Conservation (phyloP, 148 eudicot species). For the Agrostemma githago region DNA sequence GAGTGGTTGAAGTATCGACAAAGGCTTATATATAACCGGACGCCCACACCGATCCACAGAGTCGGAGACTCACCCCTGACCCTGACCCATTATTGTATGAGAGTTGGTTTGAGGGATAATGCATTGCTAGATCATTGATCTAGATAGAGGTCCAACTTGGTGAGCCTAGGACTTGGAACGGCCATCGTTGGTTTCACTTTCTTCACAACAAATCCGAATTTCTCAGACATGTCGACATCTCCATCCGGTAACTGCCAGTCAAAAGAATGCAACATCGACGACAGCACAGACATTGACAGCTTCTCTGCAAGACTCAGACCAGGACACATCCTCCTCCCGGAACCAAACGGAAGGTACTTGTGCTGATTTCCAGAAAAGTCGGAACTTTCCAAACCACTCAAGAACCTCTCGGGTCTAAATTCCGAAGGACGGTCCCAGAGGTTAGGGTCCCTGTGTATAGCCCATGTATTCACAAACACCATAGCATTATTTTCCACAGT, state of each 20-base stretch:
- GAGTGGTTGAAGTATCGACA: no score
- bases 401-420: slow-evolving; percentile 36
- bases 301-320: slow-evolving; percentile 37
- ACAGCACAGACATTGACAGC: slow-evolving; percentile 25
- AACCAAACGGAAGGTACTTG: slow-evolving; percentile 38
- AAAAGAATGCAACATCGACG: slow-evolving; percentile 37
- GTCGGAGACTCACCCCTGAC: no score
- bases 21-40: no score
- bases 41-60: no score
- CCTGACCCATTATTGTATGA: no score
- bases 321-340: slow-evolving; percentile 44
- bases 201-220: slow-evolving; percentile 34
- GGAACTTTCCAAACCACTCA: slow-evolving; percentile 20
- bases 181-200: slow-evolving; percentile 29
- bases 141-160: slow-evolving; percentile 13
- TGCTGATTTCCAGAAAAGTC: slow-evolving; percentile 29
- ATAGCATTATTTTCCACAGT: slow-evolving; percentile 26
- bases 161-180: slow-evolving; percentile 26
- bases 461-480: slow-evolving; percentile 26
- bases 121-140: not conserved
- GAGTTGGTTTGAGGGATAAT: no score
- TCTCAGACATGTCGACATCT: slow-evolving; percentile 31
- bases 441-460: slow-evolving; percentile 35
- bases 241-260: slow-evolving; percentile 32
- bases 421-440: slow-evolving; percentile 25